These are phyloP conservation scores for Solanum dulcamara DNA, from an alignment of 257 asterid species.

Conservation along the genomic window DNA sequence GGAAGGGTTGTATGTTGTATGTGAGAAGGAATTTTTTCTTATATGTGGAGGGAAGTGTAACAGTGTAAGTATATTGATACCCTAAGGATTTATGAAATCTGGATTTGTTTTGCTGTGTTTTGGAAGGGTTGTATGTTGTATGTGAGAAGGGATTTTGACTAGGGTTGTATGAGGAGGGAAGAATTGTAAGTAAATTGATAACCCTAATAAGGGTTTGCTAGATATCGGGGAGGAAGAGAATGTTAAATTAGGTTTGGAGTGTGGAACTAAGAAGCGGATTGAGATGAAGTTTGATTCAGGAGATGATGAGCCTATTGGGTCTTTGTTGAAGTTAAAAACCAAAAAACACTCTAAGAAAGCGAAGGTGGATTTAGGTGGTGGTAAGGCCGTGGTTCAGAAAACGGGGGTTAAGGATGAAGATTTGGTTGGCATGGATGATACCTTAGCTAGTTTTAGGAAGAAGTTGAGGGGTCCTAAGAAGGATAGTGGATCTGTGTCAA, in stretches of 20 bases:
- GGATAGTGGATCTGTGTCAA: constrained; percentile 28
- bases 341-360: constrained; percentile 45
- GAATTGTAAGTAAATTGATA: background rate
- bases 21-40: background rate
- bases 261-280: background rate
- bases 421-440: constrained; percentile 75
- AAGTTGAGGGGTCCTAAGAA: constrained; percentile 76
- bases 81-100: background rate
- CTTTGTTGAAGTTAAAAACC: constrained; percentile 58
- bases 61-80: background rate
- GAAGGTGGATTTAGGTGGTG: constrained; percentile 35
- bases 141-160: background rate
- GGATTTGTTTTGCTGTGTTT: background rate
- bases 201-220: background rate
- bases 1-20: background rate
- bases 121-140: background rate
- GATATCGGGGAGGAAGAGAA: background rate
- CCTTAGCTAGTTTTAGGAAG: constrained; percentile 78
- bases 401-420: constrained; percentile 36
- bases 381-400: constrained; percentile 28
- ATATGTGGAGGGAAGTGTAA: background rate
- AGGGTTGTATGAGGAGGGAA: background rate
- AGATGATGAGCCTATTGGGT: constrained; percentile 77
- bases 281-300: constrained; percentile 40
- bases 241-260: background rate